Conservation (phyloP, 306 rosid genomes). For the Prunus mira region DNA sequence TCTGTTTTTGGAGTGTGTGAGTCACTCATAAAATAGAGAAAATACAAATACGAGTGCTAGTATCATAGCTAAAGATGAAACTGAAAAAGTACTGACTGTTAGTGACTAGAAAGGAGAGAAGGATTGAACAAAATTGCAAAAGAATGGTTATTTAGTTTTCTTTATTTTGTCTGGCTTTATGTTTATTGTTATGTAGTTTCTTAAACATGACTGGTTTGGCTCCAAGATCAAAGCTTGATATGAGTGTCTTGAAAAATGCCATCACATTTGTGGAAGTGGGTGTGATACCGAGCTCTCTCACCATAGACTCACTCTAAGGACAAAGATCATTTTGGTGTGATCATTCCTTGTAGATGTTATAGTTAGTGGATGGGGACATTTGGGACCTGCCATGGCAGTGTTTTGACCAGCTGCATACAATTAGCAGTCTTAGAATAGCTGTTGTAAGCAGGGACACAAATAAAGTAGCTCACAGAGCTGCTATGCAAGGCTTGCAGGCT, state of each 20-base stretch:
- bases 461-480: not conserved
- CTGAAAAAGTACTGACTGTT: not conserved
- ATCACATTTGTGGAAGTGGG: not conserved
- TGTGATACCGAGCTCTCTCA: not conserved
- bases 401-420: not conserved
- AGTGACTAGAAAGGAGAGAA: not conserved
- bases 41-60: not conserved
- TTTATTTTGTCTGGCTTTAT: not conserved
- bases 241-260: not conserved
- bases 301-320: not conserved
- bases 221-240: not conserved
- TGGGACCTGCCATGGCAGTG: not conserved
- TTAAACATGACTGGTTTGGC: not conserved
- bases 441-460: not conserved
- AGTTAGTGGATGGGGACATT: not conserved
- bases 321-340: not conserved
- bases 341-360: not conserved
- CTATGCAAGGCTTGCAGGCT: not conserved
- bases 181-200: not conserved
- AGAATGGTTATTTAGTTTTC: not conserved
- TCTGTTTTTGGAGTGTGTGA: not conserved
- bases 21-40: not conserved
- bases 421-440: not conserved
- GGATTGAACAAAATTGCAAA: not conserved
- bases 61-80: not conserved